A percentile compares a stretch with the other conserved stretches of the same genome.
These are phyloP conservation scores for Aspergillus brunneoviolaceus DNA, from an alignment of 2,329 filamentous ascomycete genomes.

Conservation along the genomic window DNA sequence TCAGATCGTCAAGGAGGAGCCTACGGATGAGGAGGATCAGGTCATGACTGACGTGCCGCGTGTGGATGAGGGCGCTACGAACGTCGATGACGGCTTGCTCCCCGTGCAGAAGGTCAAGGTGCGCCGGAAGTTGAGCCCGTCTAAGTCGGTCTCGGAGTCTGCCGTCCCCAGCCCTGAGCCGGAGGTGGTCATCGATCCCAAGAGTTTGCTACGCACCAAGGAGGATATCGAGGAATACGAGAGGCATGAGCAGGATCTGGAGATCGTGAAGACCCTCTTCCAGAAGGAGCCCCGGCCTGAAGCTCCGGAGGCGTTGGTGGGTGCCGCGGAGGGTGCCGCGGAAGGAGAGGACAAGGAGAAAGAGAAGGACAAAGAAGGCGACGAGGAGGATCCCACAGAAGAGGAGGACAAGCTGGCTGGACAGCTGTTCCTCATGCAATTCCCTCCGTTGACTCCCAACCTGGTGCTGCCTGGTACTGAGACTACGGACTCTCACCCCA, in stretches of 20 bases:
- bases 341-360: conserved; percentile 19
- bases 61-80: conserved; percentile 25
- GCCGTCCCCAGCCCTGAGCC: conserved; percentile 4
- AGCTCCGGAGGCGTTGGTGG: conserved; percentile 11
- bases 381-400: conserved; percentile 22
- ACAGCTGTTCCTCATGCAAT: conserved; percentile 63
- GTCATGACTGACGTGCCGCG: conserved; percentile 36
- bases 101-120: conserved; percentile 37
- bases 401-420: conserved; percentile 49
- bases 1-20: conserved; percentile 55
- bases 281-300: conserved; percentile 24
- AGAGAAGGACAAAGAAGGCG: conserved; percentile 7
- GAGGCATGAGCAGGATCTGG: conserved; percentile 40
- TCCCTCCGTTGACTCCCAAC: conserved; percentile 62
- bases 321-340: conserved; percentile 2
- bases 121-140: conserved; percentile 31
- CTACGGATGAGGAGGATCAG: conserved; percentile 49
- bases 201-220: conserved; percentile 40
- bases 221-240: conserved; percentile 46
- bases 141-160: conserved; percentile 12
- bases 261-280: conserved; percentile 41
- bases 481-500: conserved; percentile 5
- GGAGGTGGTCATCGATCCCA: conserved; percentile 26
- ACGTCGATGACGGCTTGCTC: conserved; percentile 32
- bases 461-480: conserved; percentile 43